A percentile compares a stretch with the other conserved stretches of the same genome.
These are phyloP conservation scores for Acanthamoeba castellanii DNA, from an alignment of 208 protist species.

Conservation along the genomic window DNA sequence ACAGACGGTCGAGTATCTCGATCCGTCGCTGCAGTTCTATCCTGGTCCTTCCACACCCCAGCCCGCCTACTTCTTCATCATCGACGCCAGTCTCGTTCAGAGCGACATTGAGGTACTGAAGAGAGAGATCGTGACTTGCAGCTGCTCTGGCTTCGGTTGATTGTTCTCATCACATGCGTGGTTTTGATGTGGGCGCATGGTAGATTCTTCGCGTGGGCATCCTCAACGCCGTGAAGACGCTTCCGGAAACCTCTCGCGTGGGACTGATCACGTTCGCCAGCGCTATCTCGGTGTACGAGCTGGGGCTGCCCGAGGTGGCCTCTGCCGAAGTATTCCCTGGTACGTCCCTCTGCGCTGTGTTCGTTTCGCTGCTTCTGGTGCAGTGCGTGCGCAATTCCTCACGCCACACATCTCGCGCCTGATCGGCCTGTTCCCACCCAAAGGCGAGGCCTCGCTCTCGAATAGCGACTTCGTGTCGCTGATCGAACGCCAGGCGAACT, in stretches of 20 bases:
- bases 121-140: neutral
- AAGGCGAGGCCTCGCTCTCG: neutral
- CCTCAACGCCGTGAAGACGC: constrained; percentile 33
- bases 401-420: neutral
- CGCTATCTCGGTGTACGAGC: constrained; percentile 54
- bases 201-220: neutral
- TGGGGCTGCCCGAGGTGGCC: constrained; percentile 11
- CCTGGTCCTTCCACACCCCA: neutral
- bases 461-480: neutral
- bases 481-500: neutral
- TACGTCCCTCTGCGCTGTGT: too few species aligned
- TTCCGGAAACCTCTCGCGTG: neutral
- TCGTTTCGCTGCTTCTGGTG: neutral
- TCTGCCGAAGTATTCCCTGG: constrained; percentile 63
- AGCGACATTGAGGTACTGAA: neutral
- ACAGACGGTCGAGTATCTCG: constrained; percentile 48
- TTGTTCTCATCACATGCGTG: neutral
- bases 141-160: too few species aligned
- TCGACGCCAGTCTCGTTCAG: constrained; percentile 40
- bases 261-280: constrained; percentile 31
- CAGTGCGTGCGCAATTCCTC: neutral
- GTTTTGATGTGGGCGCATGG: neutral
- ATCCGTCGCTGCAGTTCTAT: constrained; percentile 12
- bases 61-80: constrained; percentile 20
- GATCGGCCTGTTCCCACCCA: neutral